phyloP scores from a whole-genome alignment of 176 grass and related monocot genomes.

The Bothriochloa decipiens region DNA sequence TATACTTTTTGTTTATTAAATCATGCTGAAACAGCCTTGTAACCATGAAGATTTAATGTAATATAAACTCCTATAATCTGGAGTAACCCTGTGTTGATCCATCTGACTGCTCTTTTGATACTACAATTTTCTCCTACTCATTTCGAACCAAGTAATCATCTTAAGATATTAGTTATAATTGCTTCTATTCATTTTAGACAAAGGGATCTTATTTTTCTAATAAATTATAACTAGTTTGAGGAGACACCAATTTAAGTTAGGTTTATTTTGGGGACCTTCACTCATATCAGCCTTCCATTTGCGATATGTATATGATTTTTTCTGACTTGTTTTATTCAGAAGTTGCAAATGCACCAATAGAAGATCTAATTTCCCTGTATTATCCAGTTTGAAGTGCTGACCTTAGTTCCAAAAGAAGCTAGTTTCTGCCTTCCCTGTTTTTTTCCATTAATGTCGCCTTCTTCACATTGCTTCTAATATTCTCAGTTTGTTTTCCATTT shows the following conservation, averaged over 20 bases:
- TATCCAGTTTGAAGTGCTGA: background rate
- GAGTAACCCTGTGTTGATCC: background rate
- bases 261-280: background rate
- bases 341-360: background rate
- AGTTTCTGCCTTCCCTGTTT: too few relatives aligned
- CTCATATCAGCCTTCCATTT: background rate
- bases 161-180: background rate
- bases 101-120: background rate
- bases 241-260: background rate
- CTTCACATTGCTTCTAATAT: background rate
- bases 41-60: background rate
- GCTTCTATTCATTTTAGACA: background rate
- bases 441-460: background rate
- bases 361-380: background rate
- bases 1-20: background rate
- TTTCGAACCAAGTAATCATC: constrained; percentile 25
- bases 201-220: background rate
- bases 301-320: background rate
- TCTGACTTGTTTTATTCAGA: background rate
- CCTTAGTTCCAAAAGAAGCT: background rate
- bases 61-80: background rate
- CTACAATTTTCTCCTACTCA: background rate
- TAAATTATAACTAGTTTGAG: background rate
- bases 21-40: background rate
- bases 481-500: background rate